Percentiles rank a stretch among this genome's conserved stretches.
Conservation (phyloP, 805 yeast species). For the Wickerhamiella lipophila region DNA sequence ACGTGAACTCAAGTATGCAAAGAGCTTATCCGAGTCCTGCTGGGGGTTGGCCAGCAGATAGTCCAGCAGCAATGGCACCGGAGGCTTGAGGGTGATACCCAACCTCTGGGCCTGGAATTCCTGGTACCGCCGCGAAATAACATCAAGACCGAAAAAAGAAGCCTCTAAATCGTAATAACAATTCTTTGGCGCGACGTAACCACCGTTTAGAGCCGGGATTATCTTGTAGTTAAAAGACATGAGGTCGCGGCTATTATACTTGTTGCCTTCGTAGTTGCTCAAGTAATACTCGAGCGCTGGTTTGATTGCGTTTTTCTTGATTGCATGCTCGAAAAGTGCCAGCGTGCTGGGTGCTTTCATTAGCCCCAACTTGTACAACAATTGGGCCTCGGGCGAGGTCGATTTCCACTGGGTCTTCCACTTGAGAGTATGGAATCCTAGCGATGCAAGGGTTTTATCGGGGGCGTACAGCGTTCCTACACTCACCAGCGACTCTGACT, state of each 20-base stretch:
- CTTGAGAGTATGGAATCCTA: conserved; percentile 25
- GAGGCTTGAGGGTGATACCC: conserved; percentile 26
- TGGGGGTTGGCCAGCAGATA: conserved; percentile 6
- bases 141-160: conserved; percentile 24
- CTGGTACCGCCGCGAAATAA: conserved; percentile 19
- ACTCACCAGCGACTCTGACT: conserved; percentile 12
- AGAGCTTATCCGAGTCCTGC: conserved; percentile 16
- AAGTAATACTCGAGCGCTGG: conserved; percentile 26
- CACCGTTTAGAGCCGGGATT: conserved; percentile 18
- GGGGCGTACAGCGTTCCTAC: conserved; percentile 25
- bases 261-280: conserved; percentile 19
- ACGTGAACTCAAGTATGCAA: conserved; percentile 24
- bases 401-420: conserved; percentile 24
- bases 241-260: conserved; percentile 13
- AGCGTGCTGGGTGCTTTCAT: conserved; percentile 21
- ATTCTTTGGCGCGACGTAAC: conserved; percentile 17
- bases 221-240: conserved; percentile 10
- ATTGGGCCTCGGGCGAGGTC: conserved; percentile 22
- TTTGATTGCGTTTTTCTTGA: conserved; percentile 11
- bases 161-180: conserved; percentile 22
- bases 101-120: conserved; percentile 23
- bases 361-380: conserved; percentile 27
- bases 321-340: conserved; percentile 19
- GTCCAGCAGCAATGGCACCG: conserved; percentile 16
- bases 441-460: conserved; percentile 16